Evolutionary conservation across 768 basidiomycete genomes (phyloP), one percentile per base, ranked within the genome.

Genomic region (Roridomyces roridus): DNA sequence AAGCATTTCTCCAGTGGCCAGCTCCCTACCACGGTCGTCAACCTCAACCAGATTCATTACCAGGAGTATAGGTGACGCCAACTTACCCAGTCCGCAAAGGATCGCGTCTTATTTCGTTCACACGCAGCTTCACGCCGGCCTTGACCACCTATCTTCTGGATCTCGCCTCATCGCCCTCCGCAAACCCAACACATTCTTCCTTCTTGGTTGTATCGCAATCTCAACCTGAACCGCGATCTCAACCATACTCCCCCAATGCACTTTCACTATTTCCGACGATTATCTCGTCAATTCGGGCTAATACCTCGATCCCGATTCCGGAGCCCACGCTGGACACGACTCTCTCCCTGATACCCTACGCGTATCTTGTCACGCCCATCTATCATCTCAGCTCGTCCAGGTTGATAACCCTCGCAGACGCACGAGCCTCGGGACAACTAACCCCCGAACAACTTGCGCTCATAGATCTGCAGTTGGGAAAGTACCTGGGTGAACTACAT

Each of bases 401-500:
- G 49, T 68, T 75, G 52, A 47, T 80, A 24, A 65, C 79, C 24
- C 75, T 77, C 24, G 73, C 74, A 21, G 69, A 68, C 52, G 77
- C 78, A 48, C 77, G 76, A 65, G 65, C 65, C 28, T 58, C 68
- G 28, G 65, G 70, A 49, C 59, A 72, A 25, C 73, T 77, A 25
- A 74, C 75, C 3, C 69, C 72, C 4, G 62, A 73, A 20, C 77
- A 84, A 40, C 68, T 67, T 4, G 64, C 79, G 4, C 70, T 78
- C 18, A 64, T 91, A 52, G 86, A 91, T 54, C 75, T 88, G n/a
- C 74, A 79, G 48, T 72, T 89, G 2, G 91, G 90, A 7, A 69
- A 77, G 29, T 77, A 83, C 63, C 78, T 91, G 34, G 82, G 81
- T 6, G 78, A 84, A 53, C 73, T 90, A n/a, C 90, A 92, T 64